Evolutionary conservation across 176 grass and related monocot species (phyloP).

Genomic region (Oryza meridionalis): DNA sequence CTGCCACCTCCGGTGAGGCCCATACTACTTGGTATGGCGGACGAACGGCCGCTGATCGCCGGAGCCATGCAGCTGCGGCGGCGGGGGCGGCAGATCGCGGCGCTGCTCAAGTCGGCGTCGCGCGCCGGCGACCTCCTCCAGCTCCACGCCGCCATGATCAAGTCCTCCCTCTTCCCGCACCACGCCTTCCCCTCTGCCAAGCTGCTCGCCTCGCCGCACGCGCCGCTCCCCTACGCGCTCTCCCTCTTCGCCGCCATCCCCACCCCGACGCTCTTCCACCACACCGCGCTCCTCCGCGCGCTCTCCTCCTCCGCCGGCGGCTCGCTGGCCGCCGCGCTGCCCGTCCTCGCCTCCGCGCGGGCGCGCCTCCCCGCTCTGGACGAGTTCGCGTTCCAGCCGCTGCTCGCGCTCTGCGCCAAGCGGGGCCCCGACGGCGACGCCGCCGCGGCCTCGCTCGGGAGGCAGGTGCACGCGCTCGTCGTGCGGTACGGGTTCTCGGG

Average conservation of each 20-base stretch:
- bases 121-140: constrained; percentile 41
- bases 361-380: constrained; percentile 42
- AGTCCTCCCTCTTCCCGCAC: constrained; percentile 50
- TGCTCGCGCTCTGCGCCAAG: constrained; percentile 59
- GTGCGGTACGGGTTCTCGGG: constrained; percentile 46
- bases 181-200: constrained; percentile 55
- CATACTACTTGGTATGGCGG: too few relatives aligned
- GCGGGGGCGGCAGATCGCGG: constrained; percentile 34
- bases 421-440: neutral
- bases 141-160: constrained; percentile 56
- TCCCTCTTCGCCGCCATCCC: constrained; percentile 59
- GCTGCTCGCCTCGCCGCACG: constrained; percentile 56
- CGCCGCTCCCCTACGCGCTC: constrained; percentile 52
- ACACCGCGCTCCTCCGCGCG: constrained; percentile 30
- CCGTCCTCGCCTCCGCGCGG: constrained; percentile 39
- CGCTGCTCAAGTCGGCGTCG: constrained; percentile 48
- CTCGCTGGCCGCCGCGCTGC: constrained; percentile 17
- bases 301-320: neutral
- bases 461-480: constrained; percentile 52
- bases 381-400: constrained; percentile 62
- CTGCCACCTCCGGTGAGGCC: too few relatives aligned
- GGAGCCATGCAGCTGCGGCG: constrained; percentile 32
- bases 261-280: constrained; percentile 55
- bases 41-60: too few relatives aligned
- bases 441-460: constrained; percentile 22